Evolutionary conservation across 2,329 filamentous ascomycete genomes (phyloP).

Genomic region (Colletotrichum shisoi): DNA sequence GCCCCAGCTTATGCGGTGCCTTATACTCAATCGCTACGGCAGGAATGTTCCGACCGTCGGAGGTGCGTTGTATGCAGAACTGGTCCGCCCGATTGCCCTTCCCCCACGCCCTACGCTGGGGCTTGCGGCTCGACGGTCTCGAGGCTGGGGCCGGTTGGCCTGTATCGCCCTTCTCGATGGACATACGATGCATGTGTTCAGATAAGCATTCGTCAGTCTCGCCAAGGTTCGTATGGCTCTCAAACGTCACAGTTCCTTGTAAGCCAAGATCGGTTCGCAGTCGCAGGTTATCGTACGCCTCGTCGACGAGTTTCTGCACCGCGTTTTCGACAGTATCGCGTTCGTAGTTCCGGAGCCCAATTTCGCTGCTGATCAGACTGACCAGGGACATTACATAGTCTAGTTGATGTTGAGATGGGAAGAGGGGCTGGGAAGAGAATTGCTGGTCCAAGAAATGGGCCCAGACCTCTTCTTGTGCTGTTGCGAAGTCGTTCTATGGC

Average conservation of each 20-base stretch:
- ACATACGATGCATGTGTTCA: slow-evolving; percentile 42
- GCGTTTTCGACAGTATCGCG: slow-evolving; percentile 50
- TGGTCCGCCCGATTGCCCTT: slow-evolving; percentile 38
- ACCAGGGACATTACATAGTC: slow-evolving; percentile 47
- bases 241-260: slow-evolving; percentile 45
- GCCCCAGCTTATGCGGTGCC: slow-evolving; percentile 50
- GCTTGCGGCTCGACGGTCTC: slow-evolving; percentile 25
- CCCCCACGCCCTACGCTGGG: slow-evolving; percentile 41
- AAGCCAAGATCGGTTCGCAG: slow-evolving; percentile 47
- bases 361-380: slow-evolving; percentile 49
- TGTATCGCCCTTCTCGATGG: slow-evolving; percentile 33
- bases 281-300: slow-evolving; percentile 42
- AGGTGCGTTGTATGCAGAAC: slow-evolving; percentile 11
- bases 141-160: slow-evolving; percentile 7
- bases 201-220: slow-evolving; percentile 40
- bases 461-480: slow-evolving; percentile 48
- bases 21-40: slow-evolving; percentile 51
- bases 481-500: slow-evolving; percentile 48
- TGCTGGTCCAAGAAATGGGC: slow-evolving; percentile 38
- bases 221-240: slow-evolving; percentile 50
- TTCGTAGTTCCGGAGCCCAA: slow-evolving; percentile 48
- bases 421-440: slow-evolving; percentile 45
- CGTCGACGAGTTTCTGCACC: slow-evolving; percentile 47
- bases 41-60: slow-evolving; percentile 39
- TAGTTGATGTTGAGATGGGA: slow-evolving; percentile 43